Evolutionary conservation across 495 filamentous ascomycete genomes (phyloP).

Genomic region (Aspergillus egyptiacus): DNA sequence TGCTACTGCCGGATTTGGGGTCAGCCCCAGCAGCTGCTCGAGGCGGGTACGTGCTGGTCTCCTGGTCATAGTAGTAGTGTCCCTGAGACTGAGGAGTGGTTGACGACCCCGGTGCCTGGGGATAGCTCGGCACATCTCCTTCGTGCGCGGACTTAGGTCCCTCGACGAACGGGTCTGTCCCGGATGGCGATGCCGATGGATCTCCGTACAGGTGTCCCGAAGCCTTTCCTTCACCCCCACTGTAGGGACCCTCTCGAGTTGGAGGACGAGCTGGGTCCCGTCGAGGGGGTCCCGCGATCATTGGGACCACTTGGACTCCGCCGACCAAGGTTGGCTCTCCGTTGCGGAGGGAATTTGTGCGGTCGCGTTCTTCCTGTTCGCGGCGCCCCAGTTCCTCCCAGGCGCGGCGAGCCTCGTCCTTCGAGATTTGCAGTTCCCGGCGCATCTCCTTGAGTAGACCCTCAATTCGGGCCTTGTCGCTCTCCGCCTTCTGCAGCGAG

Average conservation of each 20-base stretch:
- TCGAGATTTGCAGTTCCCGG: constrained; percentile 87
- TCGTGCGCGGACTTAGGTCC: constrained; percentile 22
- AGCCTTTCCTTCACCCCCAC: constrained; percentile 24
- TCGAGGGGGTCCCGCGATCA: constrained; percentile 70
- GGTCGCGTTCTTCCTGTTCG: constrained; percentile 92
- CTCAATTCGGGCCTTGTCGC: constrained; percentile 62
- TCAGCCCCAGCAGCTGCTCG: constrained; percentile 37
- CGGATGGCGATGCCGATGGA: constrained; percentile 43
- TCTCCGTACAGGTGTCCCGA: constrained; percentile 42
- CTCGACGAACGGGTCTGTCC: constrained; percentile 54
- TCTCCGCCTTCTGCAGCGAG: constrained; percentile 56
- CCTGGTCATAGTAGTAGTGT: constrained; percentile 44
- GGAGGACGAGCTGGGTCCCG: constrained; percentile 48
- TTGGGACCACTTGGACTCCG: constrained; percentile 94
- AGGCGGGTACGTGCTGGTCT: constrained; percentile 33
- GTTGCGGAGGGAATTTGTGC: constrained; percentile 74
- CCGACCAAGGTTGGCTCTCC: constrained; percentile 87
- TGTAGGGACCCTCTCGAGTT: constrained; percentile 43
- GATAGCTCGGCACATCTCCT: background rate
- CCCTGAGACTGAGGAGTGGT: constrained; percentile 22
- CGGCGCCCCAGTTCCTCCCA: constrained; percentile 95
- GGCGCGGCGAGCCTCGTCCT: constrained; percentile 89
- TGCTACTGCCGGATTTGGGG: constrained; percentile 41
- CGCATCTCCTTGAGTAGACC: constrained; percentile 78
- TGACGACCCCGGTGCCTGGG: constrained; percentile 21